Evolutionary conservation across 257 asterid genomes (phyloP).

Genomic region (Jacaranda mimosifolia): DNA sequence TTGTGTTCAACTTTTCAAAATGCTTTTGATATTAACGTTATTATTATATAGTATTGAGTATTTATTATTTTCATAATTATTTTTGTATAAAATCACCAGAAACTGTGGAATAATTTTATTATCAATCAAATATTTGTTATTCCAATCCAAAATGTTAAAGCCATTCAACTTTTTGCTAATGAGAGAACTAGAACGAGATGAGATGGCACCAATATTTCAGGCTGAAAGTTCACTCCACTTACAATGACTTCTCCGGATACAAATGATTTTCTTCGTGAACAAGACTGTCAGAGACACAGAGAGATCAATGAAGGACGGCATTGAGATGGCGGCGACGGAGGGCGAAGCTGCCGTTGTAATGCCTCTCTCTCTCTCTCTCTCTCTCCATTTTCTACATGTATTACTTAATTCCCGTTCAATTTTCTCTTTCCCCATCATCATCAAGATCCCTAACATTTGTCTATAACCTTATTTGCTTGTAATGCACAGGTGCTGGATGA

Average conservation of each 20-base stretch:
- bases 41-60: no score
- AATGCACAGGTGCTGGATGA: conserved; percentile 56
- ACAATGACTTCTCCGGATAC: not conserved
- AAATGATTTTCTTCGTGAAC: not conserved
- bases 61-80: no score
- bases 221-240: conserved; percentile 16
- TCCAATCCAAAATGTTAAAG: no score
- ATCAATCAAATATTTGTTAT: no score
- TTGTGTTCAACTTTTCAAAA: no score
- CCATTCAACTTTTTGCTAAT: no score
- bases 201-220: not conserved
- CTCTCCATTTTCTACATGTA: not conserved
- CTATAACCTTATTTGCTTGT: not conserved
- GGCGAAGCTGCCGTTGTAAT: conserved; percentile 50
- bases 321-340: conserved; percentile 61
- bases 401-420: not conserved
- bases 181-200: not conserved
- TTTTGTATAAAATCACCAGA: no score
- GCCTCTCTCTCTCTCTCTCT: not conserved
- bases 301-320: conserved; percentile 56
- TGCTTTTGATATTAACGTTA: no score
- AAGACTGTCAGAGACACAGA: not conserved
- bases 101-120: no score
- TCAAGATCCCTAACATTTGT: conserved; percentile 48
- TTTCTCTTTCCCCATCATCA: not conserved